Evolutionary conservation across 805 yeast species (phyloP).

Genomic region (Candida montana): DNA sequence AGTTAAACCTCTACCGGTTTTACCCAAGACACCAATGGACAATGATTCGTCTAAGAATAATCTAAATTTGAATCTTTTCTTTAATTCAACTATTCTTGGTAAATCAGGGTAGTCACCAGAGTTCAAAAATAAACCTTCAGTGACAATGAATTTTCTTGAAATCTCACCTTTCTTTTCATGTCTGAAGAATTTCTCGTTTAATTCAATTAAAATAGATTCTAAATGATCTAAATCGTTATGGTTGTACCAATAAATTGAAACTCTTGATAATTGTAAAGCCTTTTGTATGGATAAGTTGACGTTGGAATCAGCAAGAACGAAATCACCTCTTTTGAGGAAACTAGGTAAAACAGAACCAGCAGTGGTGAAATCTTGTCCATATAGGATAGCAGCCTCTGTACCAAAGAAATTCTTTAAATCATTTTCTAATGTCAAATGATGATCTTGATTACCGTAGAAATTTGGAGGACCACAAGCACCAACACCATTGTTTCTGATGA

Average conservation of each 20-base stretch:
- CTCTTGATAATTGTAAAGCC: conserved; percentile 81
- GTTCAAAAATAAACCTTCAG: conserved; percentile 84
- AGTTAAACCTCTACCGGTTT: conserved; percentile 77
- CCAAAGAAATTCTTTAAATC: conserved; percentile 72
- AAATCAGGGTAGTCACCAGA: conserved; percentile 77
- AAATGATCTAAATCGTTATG: conserved; percentile 88
- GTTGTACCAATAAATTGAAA: conserved; percentile 65
- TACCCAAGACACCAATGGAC: conserved; percentile 83
- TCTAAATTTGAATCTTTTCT: conserved; percentile 78
- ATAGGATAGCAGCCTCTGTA: conserved; percentile 72
- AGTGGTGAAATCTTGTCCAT: conserved; percentile 90
- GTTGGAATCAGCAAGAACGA: conserved; percentile 80
- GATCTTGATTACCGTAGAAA: conserved; percentile 93
- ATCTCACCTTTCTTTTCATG: conserved; percentile 50
- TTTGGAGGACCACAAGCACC: conserved; percentile 99
- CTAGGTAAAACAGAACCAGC: conserved; percentile 88
- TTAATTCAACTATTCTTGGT: conserved; percentile 63
- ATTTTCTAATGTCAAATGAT: conserved; percentile 74
- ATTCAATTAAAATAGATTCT: conserved; percentile 57
- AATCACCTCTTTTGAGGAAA: conserved; percentile 91
- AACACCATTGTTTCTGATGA: conserved; percentile 74
- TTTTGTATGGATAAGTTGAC: conserved; percentile 76
- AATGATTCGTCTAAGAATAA: conserved; percentile 82
- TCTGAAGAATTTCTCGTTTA: conserved; percentile 17
- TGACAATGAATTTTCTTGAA: conserved; percentile 85